A percentile compares a stretch with the other conserved stretches of the same genome.
Evolutionary conservation across 805 yeast species (phyloP).

Genomic region (Myxozyma geophila): DNA sequence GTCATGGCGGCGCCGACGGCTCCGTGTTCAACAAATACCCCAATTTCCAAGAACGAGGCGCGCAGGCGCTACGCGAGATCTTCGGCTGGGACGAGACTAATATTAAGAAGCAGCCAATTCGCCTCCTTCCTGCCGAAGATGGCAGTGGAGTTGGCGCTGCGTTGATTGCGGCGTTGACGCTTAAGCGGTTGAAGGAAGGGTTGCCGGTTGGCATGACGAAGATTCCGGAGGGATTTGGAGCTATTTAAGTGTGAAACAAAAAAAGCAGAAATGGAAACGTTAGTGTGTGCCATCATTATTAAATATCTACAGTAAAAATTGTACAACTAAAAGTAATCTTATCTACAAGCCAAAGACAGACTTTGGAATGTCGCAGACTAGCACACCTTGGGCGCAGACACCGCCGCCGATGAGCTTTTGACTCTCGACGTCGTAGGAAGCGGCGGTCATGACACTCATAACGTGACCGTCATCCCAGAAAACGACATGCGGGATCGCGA

Average conservation of each 20-base stretch:
- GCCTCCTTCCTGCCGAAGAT: conserved; percentile 91
- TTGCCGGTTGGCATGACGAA: conserved; percentile 28
- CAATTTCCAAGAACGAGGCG: conserved; percentile 85
- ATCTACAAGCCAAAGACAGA: conserved; percentile 8
- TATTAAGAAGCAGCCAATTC: conserved; percentile 72
- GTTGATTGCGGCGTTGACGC: conserved; percentile 91
- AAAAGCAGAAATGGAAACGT: background rate
- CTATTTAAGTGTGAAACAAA: conserved; percentile 1
- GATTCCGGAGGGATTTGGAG: conserved; percentile 13
- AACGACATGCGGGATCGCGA: conserved; percentile 10
- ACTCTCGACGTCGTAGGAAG: conserved; percentile 6
- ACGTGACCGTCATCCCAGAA: conserved; percentile 23
- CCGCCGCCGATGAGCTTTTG: conserved; percentile 20
- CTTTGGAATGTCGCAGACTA: conserved; percentile 14
- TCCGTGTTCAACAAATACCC: conserved; percentile 95
- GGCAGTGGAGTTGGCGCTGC: conserved; percentile 99
- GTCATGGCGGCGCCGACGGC: conserved; percentile 96
- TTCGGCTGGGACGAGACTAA: conserved; percentile 68
- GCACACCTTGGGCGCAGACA: conserved; percentile 15
- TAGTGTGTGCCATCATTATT: background rate
- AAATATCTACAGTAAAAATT: conserved; percentile 42
- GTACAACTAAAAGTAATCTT: background rate
- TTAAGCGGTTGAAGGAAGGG: conserved; percentile 56
- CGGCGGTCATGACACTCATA: conserved; percentile 18
- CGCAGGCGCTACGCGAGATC: conserved; percentile 83